Evolutionary conservation across 1,284 basidiomycete genomes (phyloP).

Genomic region (Stygiomarasmius scandens): DNA sequence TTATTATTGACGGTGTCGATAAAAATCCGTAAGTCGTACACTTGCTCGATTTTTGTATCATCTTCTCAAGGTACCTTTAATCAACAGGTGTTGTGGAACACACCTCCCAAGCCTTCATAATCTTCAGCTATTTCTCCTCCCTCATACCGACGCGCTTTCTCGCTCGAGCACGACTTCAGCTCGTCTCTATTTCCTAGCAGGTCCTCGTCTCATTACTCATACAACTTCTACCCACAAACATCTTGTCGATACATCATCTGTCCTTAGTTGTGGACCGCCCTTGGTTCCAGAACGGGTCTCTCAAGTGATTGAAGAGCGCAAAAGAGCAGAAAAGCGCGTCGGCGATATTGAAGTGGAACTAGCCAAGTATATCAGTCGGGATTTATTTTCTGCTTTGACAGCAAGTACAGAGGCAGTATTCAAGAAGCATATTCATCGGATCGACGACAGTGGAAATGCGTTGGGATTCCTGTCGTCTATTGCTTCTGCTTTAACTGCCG

Average conservation of each 20-base stretch:
- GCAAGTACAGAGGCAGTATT: conserved; percentile 33
- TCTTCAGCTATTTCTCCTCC: conserved; percentile 72
- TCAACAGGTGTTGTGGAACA: conserved; percentile 86
- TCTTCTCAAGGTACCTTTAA: conserved; percentile 6
- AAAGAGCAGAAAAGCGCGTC: conserved; percentile 61
- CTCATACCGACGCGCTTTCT: conserved; percentile 62
- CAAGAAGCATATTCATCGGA: conserved; percentile 55
- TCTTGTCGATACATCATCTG: conserved; percentile 58
- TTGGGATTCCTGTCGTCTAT: conserved; percentile 66
- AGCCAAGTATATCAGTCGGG: conserved; percentile 55
- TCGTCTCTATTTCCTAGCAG: conserved; percentile 80
- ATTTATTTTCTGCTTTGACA: conserved; percentile 40
- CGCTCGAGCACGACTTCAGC: conserved; percentile 64
- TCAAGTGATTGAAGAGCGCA: conserved; percentile 68
- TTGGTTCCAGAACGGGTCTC: conserved; percentile 71
- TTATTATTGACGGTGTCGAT: conserved; percentile 82
- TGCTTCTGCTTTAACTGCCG: conserved; percentile 47
- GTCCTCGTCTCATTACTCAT: conserved; percentile 70
- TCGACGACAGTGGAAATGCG: conserved; percentile 62
- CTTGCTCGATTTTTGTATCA: background rate
- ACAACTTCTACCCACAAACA: conserved; percentile 57
- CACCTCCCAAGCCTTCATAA: conserved; percentile 76
- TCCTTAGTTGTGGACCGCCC: conserved; percentile 66
- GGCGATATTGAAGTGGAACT: conserved; percentile 72
- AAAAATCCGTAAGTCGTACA: conserved; percentile 65